A percentile compares a stretch with the other conserved stretches of the same genome.
phyloP scores from a whole-genome alignment of 352 stramenopile species.

The Halophytophthora polymorphica region DNA sequence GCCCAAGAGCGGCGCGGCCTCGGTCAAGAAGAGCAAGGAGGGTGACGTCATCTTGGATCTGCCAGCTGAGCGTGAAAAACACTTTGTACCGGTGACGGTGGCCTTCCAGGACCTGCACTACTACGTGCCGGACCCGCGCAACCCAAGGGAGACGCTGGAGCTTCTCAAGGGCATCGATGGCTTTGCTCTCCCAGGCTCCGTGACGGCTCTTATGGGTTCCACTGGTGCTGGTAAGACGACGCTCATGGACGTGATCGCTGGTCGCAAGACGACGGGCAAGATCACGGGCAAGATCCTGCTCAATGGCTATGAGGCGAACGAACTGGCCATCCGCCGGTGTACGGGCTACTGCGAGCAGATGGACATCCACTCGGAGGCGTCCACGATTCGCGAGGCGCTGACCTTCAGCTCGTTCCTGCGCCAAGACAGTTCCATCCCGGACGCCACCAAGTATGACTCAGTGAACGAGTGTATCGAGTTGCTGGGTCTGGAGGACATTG shows the following conservation, averaged over 20 bases:
- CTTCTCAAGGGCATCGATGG: conserved; percentile 63
- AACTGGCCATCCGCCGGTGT: conserved; percentile 42
- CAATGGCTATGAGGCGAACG: conserved; percentile 77
- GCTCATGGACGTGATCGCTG: conserved; percentile 93
- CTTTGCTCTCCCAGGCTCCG: conserved; percentile 39
- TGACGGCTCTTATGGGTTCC: conserved; percentile 75
- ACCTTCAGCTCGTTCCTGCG: conserved; percentile 29
- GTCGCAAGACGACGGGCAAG: conserved; percentile 87
- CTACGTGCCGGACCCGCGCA: conserved; percentile 26
- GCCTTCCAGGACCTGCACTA: conserved; percentile 50
- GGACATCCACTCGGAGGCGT: conserved; percentile 82
- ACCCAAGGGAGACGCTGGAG: conserved; percentile 31
- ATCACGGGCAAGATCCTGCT: conserved; percentile 86
- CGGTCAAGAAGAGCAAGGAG: neutral
- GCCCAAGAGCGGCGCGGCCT: neutral
- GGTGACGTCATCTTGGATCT: conserved; percentile 1
- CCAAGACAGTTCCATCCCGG: neutral
- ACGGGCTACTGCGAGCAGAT: conserved; percentile 76
- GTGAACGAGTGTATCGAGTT: conserved; percentile 30
- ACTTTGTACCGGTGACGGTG: conserved; percentile 36
- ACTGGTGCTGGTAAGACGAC: conserved; percentile 92
- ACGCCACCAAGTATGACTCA: conserved; percentile 21
- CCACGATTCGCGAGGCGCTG: conserved; percentile 74
- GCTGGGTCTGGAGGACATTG: conserved; percentile 12
- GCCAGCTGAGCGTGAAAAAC: conserved; percentile 1